Base-by-base conservation (phyloP, 768 basidiomycete genomes). In the Calocera cornea region DNA sequence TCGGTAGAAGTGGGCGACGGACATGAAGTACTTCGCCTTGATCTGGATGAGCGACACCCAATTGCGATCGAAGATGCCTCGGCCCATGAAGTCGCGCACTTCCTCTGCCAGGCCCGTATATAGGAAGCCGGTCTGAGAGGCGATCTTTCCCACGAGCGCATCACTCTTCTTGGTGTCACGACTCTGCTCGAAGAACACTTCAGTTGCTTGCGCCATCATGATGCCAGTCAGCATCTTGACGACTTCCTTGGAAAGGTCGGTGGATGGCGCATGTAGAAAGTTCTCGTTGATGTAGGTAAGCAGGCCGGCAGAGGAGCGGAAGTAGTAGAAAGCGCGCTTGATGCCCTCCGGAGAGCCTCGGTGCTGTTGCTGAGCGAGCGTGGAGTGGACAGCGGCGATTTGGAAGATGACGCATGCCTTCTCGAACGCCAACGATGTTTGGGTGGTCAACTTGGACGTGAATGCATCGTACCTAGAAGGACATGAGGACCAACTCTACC, bases 221-320 rank as follows among this genome's bases (percentile, higher is more conserved):
- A 95, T 69, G n/a, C 85, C 84, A 1, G 93, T 86, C 41, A 97
- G 81, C 71, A 95, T 91, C 76, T 95, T 95, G 81, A 99, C 83
- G 66, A 98, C 92, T 68, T 98, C 95, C 22, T 92, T 83, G 73
- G 88, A 89, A 50, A 98, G 84, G 78, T 98, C 97, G 1, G 92
- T 97, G 24, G 90, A 93, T 0, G 97, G 97, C 0, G 95, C 97
- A 73, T 99, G 97, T 0, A 99, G 80, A 76, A 99, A 99, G 83
- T 99, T 97, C 77, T 99, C 97, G 79, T 98, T 97, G 80, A 99
- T 94, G 76, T 98, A 99, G 5, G 87, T 92, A 74, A 97, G 85
- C 92, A 99, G 97, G 22, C 97, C 97, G 1, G 95, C 92, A 44
- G 90, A 87, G 12, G 89, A 86, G 19, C 89, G 82, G 72, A 92